Conservation (phyloP, 2,329 filamentous ascomycete genomes). For the Teratosphaeria epicoccoides region DNA sequence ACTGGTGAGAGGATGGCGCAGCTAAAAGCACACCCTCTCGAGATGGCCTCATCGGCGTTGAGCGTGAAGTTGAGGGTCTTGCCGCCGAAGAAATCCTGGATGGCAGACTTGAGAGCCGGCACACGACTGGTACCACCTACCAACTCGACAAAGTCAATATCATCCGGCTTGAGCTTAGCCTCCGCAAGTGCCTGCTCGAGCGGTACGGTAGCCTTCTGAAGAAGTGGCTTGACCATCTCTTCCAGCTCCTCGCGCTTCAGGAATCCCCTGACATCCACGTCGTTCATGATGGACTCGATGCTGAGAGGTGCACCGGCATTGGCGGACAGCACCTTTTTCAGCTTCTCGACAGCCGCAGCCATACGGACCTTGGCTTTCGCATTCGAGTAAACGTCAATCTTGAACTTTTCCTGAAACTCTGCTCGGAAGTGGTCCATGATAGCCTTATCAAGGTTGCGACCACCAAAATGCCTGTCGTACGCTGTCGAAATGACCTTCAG, state of each 20-base stretch:
- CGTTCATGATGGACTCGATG: slow-evolving; percentile 98
- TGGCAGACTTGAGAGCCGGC: slow-evolving; percentile 79
- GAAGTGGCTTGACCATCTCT: slow-evolving; percentile 73
- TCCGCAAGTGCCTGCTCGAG: slow-evolving; percentile 90
- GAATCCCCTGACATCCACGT: slow-evolving; percentile 79
- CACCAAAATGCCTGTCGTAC: slow-evolving; percentile 93
- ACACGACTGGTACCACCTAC: slow-evolving; percentile 93
- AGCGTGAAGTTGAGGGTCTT: slow-evolving; percentile 90
- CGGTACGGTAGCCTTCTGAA: slow-evolving; percentile 60
- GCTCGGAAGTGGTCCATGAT: slow-evolving; percentile 88
- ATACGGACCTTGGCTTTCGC: slow-evolving; percentile 82
- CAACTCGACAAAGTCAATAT: slow-evolving; percentile 88
- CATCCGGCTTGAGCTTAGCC: slow-evolving; percentile 78
- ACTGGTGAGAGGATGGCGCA: slow-evolving; percentile 95
- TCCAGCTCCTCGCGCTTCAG: slow-evolving; percentile 93
- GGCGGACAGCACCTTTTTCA: slow-evolving; percentile 96
- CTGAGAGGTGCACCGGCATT: slow-evolving; percentile 87
- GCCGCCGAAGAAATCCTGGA: slow-evolving; percentile 81
- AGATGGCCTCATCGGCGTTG: slow-evolving; percentile 95
- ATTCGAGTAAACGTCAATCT: slow-evolving; percentile 88
- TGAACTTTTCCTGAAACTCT: slow-evolving; percentile 96
- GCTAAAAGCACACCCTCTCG: slow-evolving; percentile 91
- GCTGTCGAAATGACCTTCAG: slow-evolving; percentile 84
- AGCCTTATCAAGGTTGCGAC: slow-evolving; percentile 92
- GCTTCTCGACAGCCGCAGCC: slow-evolving; percentile 80